Percentiles rank a stretch among this genome's conserved stretches.
Evolutionary conservation across 352 stramenopile genomes (phyloP).

Genomic region (Salisapilia sapeloensis): DNA sequence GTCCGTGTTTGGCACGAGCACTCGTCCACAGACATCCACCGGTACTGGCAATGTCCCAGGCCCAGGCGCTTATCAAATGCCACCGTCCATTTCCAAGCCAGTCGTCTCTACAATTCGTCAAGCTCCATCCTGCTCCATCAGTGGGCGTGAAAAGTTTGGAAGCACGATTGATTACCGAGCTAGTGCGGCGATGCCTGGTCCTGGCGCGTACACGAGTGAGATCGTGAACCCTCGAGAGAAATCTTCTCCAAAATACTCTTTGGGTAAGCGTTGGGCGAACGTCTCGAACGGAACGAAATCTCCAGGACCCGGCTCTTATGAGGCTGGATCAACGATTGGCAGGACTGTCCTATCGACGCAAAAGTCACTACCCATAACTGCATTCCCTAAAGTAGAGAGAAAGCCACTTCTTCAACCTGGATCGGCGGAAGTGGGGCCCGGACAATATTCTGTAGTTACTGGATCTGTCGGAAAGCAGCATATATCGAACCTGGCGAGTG

Average conservation of each 20-base stretch:
- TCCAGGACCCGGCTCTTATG: conserved; percentile 41
- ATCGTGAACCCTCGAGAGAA: conserved; percentile 57
- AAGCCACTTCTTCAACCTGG: conserved; percentile 28
- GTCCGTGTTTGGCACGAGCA: conserved; percentile 48
- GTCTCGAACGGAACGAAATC: conserved; percentile 23
- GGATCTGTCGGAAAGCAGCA: conserved; percentile 44
- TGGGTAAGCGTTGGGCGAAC: conserved; percentile 54
- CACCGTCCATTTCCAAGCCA: conserved; percentile 50
- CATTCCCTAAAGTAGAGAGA: conserved; percentile 52
- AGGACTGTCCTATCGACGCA: conserved; percentile 55
- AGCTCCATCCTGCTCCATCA: conserved; percentile 46
- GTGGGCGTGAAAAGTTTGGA: conserved; percentile 61
- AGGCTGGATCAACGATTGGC: conserved; percentile 34
- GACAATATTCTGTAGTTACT: conserved; percentile 54
- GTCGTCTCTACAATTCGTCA: conserved; percentile 42
- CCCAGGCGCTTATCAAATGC: conserved; percentile 45
- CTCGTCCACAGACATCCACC: conserved; percentile 21
- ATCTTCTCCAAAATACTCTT: conserved; percentile 42
- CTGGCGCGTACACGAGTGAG: conserved; percentile 37
- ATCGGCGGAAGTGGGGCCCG: conserved; percentile 39
- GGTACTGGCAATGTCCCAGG: conserved; percentile 35
- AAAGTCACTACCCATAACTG: conserved; percentile 31
- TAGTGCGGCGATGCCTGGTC: conserved; percentile 25
- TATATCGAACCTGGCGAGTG: conserved; percentile 35
- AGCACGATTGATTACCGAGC: conserved; percentile 33